phyloP scores from a whole-genome alignment of 768 basidiomycete species.

The Lanmaoa pseudosensibilis region DNA sequence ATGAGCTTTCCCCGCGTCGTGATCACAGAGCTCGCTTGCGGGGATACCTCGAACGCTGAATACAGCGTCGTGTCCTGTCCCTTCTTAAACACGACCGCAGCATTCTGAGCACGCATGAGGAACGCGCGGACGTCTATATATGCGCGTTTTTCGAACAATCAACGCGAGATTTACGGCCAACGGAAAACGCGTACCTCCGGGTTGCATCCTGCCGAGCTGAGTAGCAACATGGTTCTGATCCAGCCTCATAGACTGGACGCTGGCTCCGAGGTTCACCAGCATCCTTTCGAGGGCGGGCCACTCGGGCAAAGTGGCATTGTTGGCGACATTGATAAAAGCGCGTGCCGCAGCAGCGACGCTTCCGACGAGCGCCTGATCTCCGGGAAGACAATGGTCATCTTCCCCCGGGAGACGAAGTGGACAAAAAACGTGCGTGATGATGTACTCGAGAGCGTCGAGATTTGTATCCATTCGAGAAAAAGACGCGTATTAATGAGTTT shows the following conservation, averaged over 20 bases:
- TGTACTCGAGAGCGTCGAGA: constrained; percentile 21
- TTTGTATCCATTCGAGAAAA: neutral
- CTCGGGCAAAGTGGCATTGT: neutral
- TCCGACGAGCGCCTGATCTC: constrained; percentile 29
- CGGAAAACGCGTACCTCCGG: constrained; percentile 19
- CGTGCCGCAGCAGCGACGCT: constrained; percentile 20
- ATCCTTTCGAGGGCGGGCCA: constrained; percentile 22
- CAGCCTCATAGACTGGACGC: constrained; percentile 7
- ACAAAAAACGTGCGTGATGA: constrained; percentile 41
- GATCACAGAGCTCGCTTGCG: constrained; percentile 35
- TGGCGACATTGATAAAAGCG: neutral
- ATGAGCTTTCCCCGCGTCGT: constrained; percentile 40
- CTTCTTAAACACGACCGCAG: constrained; percentile 42
- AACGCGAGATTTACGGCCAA: neutral
- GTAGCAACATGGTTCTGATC: neutral
- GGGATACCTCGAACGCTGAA: constrained; percentile 43
- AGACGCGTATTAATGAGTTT: too few species aligned
- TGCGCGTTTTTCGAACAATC: neutral
- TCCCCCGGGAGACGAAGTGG: constrained; percentile 40
- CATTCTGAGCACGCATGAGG: constrained; percentile 46
- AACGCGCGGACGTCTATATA: constrained; percentile 38
- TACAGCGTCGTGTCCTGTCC: constrained; percentile 1
- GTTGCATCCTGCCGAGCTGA: constrained; percentile 20
- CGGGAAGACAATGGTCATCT: constrained; percentile 27
- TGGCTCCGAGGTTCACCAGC: constrained; percentile 15